Conservation (phyloP, 306 rosid species). For the Delonix regia region DNA sequence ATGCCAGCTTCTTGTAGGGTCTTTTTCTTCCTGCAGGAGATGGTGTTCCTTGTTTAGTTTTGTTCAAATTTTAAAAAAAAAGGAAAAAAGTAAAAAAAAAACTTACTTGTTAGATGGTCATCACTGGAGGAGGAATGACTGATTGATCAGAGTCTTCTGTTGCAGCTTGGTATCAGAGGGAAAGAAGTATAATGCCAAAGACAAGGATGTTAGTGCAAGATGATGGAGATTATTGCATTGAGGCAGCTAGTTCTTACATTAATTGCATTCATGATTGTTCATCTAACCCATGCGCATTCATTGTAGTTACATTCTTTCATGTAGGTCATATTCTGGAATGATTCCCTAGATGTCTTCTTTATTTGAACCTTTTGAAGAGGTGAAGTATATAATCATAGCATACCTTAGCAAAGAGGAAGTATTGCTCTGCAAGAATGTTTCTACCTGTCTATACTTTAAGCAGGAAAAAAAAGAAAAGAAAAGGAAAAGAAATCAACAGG, state of each 20-base stretch:
- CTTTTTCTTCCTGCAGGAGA: constrained; percentile 49
- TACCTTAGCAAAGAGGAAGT: constrained; percentile 19
- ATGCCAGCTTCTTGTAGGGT: constrained; percentile 46
- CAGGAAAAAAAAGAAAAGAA: background rate
- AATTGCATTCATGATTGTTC: constrained; percentile 46
- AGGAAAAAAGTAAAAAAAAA: background rate
- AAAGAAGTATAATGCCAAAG: constrained; percentile 37
- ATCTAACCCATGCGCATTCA: constrained; percentile 51
- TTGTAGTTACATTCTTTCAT: constrained; percentile 46
- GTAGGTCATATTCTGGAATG: constrained; percentile 24
- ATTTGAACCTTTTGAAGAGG: constrained; percentile 29
- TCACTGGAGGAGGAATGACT: constrained; percentile 31
- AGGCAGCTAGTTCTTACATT: constrained; percentile 35
- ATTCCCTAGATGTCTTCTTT: constrained; percentile 23
- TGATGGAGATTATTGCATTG: constrained; percentile 39
- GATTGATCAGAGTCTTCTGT: constrained; percentile 29
- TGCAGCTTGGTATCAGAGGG: constrained; percentile 33
- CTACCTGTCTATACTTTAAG: background rate
- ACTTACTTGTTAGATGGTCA: background rate
- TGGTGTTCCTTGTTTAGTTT: constrained; percentile 39
- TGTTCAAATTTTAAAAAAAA: background rate
- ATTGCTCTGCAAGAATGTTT: constrained; percentile 19
- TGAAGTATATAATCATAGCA: constrained; percentile 38
- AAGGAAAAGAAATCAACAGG: background rate
- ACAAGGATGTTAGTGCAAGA: constrained; percentile 28